Evolutionary conservation across 352 stramenopile species (phyloP), one percentile per base, ranked within the genome.

Genomic region (Phytophthora palmivora): DNA sequence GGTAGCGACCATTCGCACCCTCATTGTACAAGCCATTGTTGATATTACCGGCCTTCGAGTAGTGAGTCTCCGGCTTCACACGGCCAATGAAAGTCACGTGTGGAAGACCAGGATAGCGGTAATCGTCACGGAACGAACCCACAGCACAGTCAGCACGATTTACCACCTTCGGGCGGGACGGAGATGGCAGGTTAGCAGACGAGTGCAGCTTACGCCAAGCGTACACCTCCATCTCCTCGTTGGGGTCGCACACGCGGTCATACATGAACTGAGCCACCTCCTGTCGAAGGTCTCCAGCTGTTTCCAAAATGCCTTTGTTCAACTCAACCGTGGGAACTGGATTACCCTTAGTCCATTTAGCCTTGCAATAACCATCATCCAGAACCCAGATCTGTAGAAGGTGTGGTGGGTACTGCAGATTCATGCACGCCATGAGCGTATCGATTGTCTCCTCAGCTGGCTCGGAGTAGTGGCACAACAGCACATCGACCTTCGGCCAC

Each of bases 1-100:
- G 49, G 70, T 94, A 92, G 34, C 82, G 80, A 18, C 87, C 84
- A 49, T 80, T 93, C 14, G 84, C 80, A 18, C 84, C 84, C 59
- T 95, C 87, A 62, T 95, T 93, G 76, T 93, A 92, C 44, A 93
- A 70, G 14, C 67, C 76, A 60, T 95, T 95, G 78, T 95, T 95
- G 70, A 95, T 92, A 74, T 95, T 95, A 24, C 87, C 87, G 15
- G 87, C 87, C 77, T 95, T 95, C 11, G 87, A 91, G 71, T 94
- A 92, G 71, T 95, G 84, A 4, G 74, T 78, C 26, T 89, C 76
- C 2, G 84, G 82, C 76, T 93, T 93, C 18, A 93, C 79, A 72
- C 84, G 84, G 4, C 84, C 84, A 36, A 93, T 76, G 46, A 89
- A 93, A 5, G 82, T 84, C 53, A 93, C 84, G 46, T 91, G 84